phyloP scores from a whole-genome alignment of 495 filamentous ascomycete genomes.

The Penicillium simplicissimum region DNA sequence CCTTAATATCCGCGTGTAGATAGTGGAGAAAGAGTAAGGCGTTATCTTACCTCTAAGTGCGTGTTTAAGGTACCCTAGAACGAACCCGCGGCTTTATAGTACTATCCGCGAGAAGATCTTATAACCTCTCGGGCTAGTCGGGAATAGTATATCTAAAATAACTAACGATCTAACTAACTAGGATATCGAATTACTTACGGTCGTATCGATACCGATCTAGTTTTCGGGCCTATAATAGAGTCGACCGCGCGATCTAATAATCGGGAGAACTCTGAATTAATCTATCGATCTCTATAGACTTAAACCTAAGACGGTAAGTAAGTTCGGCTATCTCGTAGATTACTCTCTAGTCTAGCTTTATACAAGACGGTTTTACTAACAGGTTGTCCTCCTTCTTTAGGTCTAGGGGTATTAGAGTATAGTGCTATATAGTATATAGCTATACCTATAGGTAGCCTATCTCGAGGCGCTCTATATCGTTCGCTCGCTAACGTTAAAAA shows the following conservation, averaged over 20 bases:
- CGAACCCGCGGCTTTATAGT: conserved; percentile 18
- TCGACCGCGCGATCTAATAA: conserved; percentile 29
- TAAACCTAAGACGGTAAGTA: conserved; percentile 30
- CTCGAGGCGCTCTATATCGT: conserved; percentile 14
- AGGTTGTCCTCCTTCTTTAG: conserved; percentile 23
- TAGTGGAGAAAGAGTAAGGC: conserved; percentile 31
- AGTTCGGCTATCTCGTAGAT: conserved; percentile 33
- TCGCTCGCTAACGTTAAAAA: conserved; percentile 9
- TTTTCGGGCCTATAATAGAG: conserved; percentile 36
- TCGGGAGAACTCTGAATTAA: conserved; percentile 29
- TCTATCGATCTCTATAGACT: conserved; percentile 24
- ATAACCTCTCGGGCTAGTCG: conserved; percentile 4
- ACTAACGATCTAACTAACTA: conserved; percentile 29
- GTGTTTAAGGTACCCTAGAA: conserved; percentile 21
- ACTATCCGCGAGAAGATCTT: conserved; percentile 11
- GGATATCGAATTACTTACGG: conserved; percentile 16
- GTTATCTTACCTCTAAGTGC: conserved; percentile 22
- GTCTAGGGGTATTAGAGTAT: conserved; percentile 27
- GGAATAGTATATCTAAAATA: no score
- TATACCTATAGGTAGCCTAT: conserved; percentile 29
- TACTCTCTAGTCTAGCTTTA: conserved; percentile 27
- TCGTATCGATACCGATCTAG: conserved; percentile 31
- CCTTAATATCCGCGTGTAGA: conserved; percentile 22
- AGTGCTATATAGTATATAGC: conserved; percentile 32
- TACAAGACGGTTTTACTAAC: conserved; percentile 21